Evolutionary conservation across 306 rosid genomes (phyloP).

Genomic region (Abrus pulchellus): DNA sequence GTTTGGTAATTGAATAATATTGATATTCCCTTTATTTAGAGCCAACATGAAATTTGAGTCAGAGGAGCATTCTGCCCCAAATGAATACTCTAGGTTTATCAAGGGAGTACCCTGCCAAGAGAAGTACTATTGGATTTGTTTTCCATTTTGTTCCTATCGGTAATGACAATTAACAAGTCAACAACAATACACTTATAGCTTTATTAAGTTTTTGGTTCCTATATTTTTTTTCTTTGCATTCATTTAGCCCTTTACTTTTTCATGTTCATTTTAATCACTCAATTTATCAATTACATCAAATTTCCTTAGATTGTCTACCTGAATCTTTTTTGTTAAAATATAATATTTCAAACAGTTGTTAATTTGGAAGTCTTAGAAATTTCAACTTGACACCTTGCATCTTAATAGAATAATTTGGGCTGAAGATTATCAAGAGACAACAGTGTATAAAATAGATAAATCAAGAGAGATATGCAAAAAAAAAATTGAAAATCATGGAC

Average conservation of each 20-base stretch:
- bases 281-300: constrained; percentile 30
- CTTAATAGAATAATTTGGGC: constrained; percentile 11
- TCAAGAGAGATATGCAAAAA: neutral
- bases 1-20: neutral
- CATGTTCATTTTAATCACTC: constrained; percentile 20
- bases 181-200: constrained; percentile 10
- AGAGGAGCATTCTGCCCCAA: neutral
- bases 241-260: constrained; percentile 7
- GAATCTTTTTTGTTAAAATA: constrained; percentile 11
- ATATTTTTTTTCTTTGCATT: neutral
- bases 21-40: neutral
- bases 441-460: neutral
- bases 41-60: neutral
- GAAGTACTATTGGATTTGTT: neutral
- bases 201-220: neutral
- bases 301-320: constrained; percentile 15
- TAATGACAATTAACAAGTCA: neutral
- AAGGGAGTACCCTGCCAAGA: neutral
- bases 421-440: neutral
- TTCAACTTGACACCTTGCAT: constrained; percentile 1
- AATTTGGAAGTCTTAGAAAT: constrained; percentile 8
- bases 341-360: constrained; percentile 2
- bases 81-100: neutral
- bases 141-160: neutral
- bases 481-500: neutral